Evolutionary conservation across 306 rosid species (phyloP).

Genomic region (Quercus engelmannii): DNA sequence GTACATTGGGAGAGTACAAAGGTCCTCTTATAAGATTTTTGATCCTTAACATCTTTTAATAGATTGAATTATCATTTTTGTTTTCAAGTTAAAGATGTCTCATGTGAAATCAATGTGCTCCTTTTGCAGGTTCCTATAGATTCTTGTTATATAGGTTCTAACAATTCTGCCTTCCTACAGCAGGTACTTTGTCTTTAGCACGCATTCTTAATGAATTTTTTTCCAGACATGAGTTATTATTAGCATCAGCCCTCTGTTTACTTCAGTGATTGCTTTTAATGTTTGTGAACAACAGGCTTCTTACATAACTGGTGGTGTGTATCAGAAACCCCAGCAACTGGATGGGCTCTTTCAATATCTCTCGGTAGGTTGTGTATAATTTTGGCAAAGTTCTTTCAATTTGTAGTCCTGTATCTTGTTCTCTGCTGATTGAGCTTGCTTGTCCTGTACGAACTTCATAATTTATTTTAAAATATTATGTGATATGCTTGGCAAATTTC

Average conservation of each 20-base stretch:
- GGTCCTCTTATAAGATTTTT: not conserved
- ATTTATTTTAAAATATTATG: not conserved
- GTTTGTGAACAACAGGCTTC: slow-evolving; percentile 62
- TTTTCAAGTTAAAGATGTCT: not conserved
- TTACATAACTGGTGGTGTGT: slow-evolving; percentile 89
- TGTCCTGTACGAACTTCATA: not conserved
- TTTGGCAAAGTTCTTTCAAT: not conserved
- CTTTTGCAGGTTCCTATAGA: slow-evolving; percentile 82
- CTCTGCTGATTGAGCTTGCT: not conserved
- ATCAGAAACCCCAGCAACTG: slow-evolving; percentile 81
- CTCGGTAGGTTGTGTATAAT: slow-evolving; percentile 48
- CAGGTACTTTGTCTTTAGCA: slow-evolving; percentile 56
- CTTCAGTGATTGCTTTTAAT: slow-evolving; percentile 26
- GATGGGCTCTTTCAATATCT: slow-evolving; percentile 92
- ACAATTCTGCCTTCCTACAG: slow-evolving; percentile 93
- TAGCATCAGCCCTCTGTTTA: slow-evolving; percentile 6
- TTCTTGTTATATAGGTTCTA: slow-evolving; percentile 77
- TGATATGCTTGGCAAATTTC: not conserved
- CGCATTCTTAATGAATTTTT: slow-evolving; percentile 12
- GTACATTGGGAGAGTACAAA: not conserved
- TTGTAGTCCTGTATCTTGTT: not conserved
- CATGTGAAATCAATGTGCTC: slow-evolving; percentile 13
- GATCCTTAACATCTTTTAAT: not conserved
- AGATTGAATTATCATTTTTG: not conserved
- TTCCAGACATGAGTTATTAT: slow-evolving; percentile 4